A percentile compares a stretch with the other conserved stretches of the same genome.
Evolutionary conservation across 352 stramenopile species (phyloP).

Genomic region (Pythium aphanidermatum): DNA sequence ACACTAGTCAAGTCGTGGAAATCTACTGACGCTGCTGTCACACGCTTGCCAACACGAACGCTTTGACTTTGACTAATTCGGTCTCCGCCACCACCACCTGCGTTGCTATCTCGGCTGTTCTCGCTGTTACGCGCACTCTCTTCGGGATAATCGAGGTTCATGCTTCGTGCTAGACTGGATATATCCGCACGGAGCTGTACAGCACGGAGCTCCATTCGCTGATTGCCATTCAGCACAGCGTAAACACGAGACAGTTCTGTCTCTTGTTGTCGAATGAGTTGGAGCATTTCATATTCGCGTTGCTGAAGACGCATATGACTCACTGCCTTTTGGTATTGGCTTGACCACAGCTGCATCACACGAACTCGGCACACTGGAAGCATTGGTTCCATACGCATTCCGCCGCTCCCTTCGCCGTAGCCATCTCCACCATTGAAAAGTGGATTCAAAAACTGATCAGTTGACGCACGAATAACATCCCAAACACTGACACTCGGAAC

Average conservation of each 20-base stretch:
- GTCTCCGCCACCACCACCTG: background rate
- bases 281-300: constrained; percentile 80
- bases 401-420: constrained; percentile 15
- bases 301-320: constrained; percentile 85
- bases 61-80: background rate
- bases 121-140: constrained; percentile 7
- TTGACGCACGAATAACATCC: constrained; percentile 79
- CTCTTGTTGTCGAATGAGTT: constrained; percentile 79
- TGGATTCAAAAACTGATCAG: constrained; percentile 79
- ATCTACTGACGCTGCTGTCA: constrained; percentile 10
- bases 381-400: constrained; percentile 57
- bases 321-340: constrained; percentile 85
- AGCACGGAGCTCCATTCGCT: constrained; percentile 56
- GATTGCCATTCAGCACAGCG: constrained; percentile 46
- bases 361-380: constrained; percentile 76
- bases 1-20: constrained; percentile 7
- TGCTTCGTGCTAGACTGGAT: constrained; percentile 54
- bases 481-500: constrained; percentile 77
- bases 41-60: constrained; percentile 8
- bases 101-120: constrained; percentile 1
- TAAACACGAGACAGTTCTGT: constrained; percentile 63
- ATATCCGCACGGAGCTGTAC: constrained; percentile 69
- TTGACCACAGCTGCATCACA: constrained; percentile 84
- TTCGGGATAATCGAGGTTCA: constrained; percentile 68
- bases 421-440: constrained; percentile 52